These are phyloP conservation scores for Cynanchum wilfordii DNA, from an alignment of 257 asterid species.

Conservation along the genomic window DNA sequence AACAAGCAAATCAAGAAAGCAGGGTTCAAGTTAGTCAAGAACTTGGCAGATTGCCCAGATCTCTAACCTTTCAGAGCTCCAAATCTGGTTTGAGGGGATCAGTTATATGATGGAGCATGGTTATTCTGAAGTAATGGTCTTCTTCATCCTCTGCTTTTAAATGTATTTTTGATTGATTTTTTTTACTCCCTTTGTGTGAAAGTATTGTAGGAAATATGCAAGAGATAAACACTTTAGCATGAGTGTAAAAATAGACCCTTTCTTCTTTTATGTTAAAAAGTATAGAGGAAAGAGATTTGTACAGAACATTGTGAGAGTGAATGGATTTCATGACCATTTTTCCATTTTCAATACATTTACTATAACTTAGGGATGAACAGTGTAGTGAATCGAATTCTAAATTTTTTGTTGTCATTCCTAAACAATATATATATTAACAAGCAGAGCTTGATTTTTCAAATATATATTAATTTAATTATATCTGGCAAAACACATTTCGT, in stretches of 20 bases:
- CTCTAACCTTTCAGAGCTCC: not conserved
- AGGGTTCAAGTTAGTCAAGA: conserved; percentile 13
- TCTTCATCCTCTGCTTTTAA: not conserved
- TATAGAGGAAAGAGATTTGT: too few relatives aligned
- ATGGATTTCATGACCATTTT: too few relatives aligned
- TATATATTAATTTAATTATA: too few relatives aligned
- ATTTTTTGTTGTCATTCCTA: too few relatives aligned
- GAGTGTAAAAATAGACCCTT: not conserved
- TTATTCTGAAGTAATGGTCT: not conserved
- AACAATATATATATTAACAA: too few relatives aligned
- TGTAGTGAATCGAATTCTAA: too few relatives aligned
- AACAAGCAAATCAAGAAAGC: conserved; percentile 19
- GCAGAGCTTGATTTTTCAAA: too few relatives aligned
- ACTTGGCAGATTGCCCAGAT: conserved; percentile 1
- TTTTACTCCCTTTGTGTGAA: not conserved
- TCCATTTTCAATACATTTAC: too few relatives aligned
- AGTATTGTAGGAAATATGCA: not conserved
- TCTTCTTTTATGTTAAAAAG: too few relatives aligned
- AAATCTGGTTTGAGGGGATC: not conserved
- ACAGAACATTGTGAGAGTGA: too few relatives aligned
- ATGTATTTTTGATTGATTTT: not conserved
- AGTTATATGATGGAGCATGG: not conserved
- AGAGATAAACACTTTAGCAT: not conserved
- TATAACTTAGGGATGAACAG: too few relatives aligned
- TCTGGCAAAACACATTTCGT: too few relatives aligned